These are phyloP conservation scores for Ajuga chamaepitys DNA, from an alignment of 257 asterid genomes.

Conservation along the genomic window DNA sequence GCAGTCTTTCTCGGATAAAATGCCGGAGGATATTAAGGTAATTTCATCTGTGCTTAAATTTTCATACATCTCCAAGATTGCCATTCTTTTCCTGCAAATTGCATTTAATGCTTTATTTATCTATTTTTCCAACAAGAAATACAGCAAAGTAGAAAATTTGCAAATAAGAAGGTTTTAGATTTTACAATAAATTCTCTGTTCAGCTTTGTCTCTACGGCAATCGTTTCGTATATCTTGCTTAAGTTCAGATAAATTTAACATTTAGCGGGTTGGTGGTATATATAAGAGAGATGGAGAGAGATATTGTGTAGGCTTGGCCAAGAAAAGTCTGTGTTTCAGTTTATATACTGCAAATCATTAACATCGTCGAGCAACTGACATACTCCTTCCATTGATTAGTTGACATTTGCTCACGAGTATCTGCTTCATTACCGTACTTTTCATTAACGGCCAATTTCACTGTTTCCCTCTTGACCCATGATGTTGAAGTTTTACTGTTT, in stretches of 20 bases:
- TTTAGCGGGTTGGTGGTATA: too few species aligned
- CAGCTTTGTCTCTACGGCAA: not conserved
- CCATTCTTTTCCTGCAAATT: not conserved
- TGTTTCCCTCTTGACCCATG: not conserved
- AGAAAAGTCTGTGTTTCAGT: too few species aligned
- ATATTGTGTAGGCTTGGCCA: too few species aligned
- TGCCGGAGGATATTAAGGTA: slow-evolving; percentile 72
- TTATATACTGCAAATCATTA: too few species aligned
- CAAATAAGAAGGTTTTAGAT: slow-evolving; percentile 62
- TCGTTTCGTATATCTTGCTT: too few species aligned
- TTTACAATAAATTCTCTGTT: not conserved
- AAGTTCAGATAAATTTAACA: too few species aligned
- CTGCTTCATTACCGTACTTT: not conserved
- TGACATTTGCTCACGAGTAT: not conserved
- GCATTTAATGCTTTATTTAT: not conserved
- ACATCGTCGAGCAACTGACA: too few species aligned
- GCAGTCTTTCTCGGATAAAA: slow-evolving; percentile 60
- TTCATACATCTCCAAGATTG: too few species aligned
- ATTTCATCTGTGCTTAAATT: slow-evolving; percentile 9
- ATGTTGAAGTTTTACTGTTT: slow-evolving; percentile 2
- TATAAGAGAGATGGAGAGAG: too few species aligned
- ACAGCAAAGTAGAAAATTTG: slow-evolving; percentile 39
- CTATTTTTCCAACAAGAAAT: slow-evolving; percentile 62
- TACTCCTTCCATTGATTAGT: not conserved
- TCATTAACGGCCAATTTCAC: not conserved